Evolutionary conservation across 257 asterid species (phyloP).

Genomic region (Cynanchum wilfordii): DNA sequence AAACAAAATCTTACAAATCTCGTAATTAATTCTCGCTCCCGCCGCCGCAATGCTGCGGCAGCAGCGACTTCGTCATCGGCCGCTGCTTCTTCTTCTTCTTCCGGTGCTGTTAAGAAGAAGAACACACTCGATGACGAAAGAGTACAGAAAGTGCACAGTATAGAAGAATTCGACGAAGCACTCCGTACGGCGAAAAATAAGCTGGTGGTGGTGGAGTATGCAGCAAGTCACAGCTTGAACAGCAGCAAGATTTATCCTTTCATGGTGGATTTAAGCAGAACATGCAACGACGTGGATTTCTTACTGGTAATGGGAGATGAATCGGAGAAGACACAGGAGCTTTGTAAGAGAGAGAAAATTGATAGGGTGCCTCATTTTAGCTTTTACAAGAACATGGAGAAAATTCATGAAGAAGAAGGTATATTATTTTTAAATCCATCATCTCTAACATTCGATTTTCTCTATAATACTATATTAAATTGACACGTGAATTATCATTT

Average conservation of each 20-base stretch:
- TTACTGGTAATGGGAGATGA: slow-evolving; percentile 87
- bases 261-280: slow-evolving; percentile 84
- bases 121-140: slow-evolving; percentile 46
- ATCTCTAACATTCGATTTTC: no score
- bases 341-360: slow-evolving; percentile 69
- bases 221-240: slow-evolving; percentile 41
- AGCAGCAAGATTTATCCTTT: slow-evolving; percentile 75
- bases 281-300: slow-evolving; percentile 81
- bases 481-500: no score
- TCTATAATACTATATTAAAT: no score
- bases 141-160: slow-evolving; percentile 55
- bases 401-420: slow-evolving; percentile 90
- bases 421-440: no score
- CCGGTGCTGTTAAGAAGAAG: slow-evolving; percentile 38
- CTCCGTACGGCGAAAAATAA: slow-evolving; percentile 56
- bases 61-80: no score
- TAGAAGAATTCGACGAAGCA: slow-evolving; percentile 68
- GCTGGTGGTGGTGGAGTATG: slow-evolving; percentile 85
- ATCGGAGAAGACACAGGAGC: slow-evolving; percentile 54
- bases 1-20: slow-evolving; percentile 8
- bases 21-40: not conserved
- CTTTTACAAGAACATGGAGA: slow-evolving; percentile 88
- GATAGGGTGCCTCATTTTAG: slow-evolving; percentile 76
- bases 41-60: no score
- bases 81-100: not conserved